phyloP scores from a whole-genome alignment of 2,329 filamentous ascomycete genomes.

The Sclerotinia minor region DNA sequence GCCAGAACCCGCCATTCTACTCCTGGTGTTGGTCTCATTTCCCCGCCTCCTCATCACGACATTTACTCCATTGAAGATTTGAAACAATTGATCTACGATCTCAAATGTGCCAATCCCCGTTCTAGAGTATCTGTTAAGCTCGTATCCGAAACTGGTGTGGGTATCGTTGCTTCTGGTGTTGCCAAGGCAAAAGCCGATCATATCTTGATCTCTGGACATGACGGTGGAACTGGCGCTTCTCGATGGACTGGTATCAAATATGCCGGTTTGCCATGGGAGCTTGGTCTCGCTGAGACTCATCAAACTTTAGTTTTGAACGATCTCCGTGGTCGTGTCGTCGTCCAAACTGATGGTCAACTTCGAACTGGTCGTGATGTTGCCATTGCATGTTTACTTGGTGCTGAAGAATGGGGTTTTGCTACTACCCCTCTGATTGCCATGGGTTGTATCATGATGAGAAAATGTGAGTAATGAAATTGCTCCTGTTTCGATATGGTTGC shows the following conservation, averaged over 20 bases:
- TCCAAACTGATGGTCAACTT: constrained; percentile 94
- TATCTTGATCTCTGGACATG: constrained; percentile 94
- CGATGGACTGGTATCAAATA: constrained; percentile 99
- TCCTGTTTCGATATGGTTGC: neutral
- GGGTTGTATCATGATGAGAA: constrained; percentile 94
- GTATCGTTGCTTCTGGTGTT: constrained; percentile 95
- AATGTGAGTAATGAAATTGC: constrained; percentile 43
- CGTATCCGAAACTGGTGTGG: constrained; percentile 94
- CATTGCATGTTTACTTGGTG: constrained; percentile 90
- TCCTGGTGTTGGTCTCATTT: constrained; percentile 93
- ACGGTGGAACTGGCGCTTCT: constrained; percentile 94
- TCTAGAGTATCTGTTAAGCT: constrained; percentile 95
- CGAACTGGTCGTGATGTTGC: constrained; percentile 91
- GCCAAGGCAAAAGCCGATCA: constrained; percentile 97
- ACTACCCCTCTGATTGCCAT: constrained; percentile 94
- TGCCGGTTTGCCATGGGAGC: constrained; percentile 92
- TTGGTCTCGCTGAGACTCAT: constrained; percentile 95
- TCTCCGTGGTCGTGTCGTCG: constrained; percentile 89
- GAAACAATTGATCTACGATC: constrained; percentile 95
- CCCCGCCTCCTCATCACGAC: constrained; percentile 93
- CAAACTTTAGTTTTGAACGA: constrained; percentile 96
- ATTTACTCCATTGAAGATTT: constrained; percentile 98
- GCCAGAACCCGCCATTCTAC: constrained; percentile 94
- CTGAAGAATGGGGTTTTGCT: constrained; percentile 97
- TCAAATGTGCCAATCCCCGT: constrained; percentile 93